phyloP scores from a whole-genome alignment of 805 yeast species.

The Ogataea pignaliae region DNA sequence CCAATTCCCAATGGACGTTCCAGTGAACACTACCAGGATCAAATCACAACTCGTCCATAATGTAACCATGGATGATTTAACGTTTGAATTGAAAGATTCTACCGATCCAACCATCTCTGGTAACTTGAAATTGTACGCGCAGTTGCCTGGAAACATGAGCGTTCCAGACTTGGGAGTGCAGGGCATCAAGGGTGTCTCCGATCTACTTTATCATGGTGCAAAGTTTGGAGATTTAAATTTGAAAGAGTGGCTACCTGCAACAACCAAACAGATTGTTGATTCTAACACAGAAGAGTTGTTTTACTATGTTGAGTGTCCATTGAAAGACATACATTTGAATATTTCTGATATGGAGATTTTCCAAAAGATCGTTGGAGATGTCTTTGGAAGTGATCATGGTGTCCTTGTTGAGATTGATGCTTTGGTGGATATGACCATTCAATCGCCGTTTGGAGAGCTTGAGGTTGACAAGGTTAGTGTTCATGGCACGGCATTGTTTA shows the following conservation, averaged over 20 bases:
- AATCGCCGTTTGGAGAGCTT: slow-evolving; percentile 31
- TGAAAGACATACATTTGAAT: slow-evolving; percentile 39
- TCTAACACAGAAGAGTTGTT: slow-evolving; percentile 16
- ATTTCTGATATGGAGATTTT: slow-evolving; percentile 39
- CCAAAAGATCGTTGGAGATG: slow-evolving; percentile 38
- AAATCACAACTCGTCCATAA: slow-evolving; percentile 27
- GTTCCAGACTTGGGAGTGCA: slow-evolving; percentile 21
- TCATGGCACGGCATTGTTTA: slow-evolving; percentile 24
- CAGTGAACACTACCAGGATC: slow-evolving; percentile 11
- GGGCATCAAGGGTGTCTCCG: slow-evolving; percentile 38
- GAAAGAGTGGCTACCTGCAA: slow-evolving; percentile 42
- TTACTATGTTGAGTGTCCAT: slow-evolving; percentile 34
- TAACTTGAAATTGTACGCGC: slow-evolving; percentile 29
- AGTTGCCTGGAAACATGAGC: slow-evolving; percentile 8
- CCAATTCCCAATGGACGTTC: slow-evolving; percentile 13
- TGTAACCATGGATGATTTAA: slow-evolving; percentile 34
- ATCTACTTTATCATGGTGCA: slow-evolving; percentile 33
- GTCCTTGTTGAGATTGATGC: slow-evolving; percentile 34
- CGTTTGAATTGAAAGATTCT: slow-evolving; percentile 32
- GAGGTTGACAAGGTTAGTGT: slow-evolving; percentile 26
- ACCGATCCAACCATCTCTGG: slow-evolving; percentile 35
- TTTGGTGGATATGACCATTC: slow-evolving; percentile 31
- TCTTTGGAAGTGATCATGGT: slow-evolving; percentile 35
- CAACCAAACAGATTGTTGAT: slow-evolving; percentile 27
- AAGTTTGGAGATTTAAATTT: slow-evolving; percentile 43